Evolutionary conservation across 2,329 filamentous ascomycete genomes (phyloP).

Genomic region (Endoconidiophora polonica): DNA sequence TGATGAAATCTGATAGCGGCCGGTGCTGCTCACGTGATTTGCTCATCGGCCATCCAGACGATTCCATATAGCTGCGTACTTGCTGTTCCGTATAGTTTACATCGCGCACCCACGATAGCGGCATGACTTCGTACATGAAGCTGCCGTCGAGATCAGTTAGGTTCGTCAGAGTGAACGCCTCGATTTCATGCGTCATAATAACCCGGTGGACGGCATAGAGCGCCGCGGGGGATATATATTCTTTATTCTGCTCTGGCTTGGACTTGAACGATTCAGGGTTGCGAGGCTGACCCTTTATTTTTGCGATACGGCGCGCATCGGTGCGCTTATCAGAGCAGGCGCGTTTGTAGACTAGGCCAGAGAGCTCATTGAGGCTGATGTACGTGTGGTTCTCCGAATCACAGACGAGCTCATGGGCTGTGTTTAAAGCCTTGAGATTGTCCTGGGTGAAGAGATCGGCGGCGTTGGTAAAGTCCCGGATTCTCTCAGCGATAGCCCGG

Average conservation of each 20-base stretch:
- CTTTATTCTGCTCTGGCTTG: background rate
- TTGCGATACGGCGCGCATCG: background rate
- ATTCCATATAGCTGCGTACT: constrained; percentile 17
- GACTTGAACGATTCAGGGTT: background rate
- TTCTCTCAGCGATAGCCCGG: constrained; percentile 27
- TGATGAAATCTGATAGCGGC: constrained; percentile 28
- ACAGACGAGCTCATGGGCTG: constrained; percentile 26
- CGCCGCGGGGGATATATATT: constrained; percentile 24
- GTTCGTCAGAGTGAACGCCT: constrained; percentile 36
- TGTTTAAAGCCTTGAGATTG: constrained; percentile 32
- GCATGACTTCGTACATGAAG: constrained; percentile 42
- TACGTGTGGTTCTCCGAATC: constrained; percentile 24
- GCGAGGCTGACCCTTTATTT: background rate
- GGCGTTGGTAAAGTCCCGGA: constrained; percentile 28
- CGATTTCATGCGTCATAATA: constrained; percentile 41
- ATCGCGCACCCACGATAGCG: constrained; percentile 18
- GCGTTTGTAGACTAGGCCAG: constrained; percentile 14
- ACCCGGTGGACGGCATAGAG: constrained; percentile 57
- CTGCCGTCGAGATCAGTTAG: constrained; percentile 20
- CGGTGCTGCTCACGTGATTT: constrained; percentile 12
- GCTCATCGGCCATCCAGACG: constrained; percentile 10
- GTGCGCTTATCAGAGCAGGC: too few species aligned
- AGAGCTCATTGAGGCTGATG: constrained; percentile 34
- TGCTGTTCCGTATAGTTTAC: constrained; percentile 20
- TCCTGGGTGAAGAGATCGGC: constrained; percentile 30